Evolutionary conservation across 345 rosid genomes (phyloP).

Genomic region (Eucalyptus viminalis): DNA sequence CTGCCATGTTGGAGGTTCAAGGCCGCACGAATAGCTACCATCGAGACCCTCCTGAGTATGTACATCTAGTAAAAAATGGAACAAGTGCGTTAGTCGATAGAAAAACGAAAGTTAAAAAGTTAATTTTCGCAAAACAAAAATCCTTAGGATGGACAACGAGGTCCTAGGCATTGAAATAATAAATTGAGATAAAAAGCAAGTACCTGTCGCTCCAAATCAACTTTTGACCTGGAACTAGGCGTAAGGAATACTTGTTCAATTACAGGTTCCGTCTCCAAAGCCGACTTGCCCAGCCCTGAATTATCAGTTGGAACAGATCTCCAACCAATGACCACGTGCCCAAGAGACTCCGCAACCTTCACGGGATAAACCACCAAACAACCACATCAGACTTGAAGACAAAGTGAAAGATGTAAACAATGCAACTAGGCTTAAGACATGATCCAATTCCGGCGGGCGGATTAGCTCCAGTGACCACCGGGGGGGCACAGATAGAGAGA

Average conservation of each 20-base stretch:
- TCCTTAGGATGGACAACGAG: background rate
- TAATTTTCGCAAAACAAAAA: background rate
- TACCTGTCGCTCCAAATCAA: conserved; percentile 92
- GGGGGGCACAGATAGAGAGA: background rate
- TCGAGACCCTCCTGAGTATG: conserved; percentile 79
- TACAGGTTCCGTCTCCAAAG: conserved; percentile 86
- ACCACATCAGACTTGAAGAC: background rate
- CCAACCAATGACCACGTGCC: conserved; percentile 94
- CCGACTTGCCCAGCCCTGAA: conserved; percentile 70
- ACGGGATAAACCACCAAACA: background rate
- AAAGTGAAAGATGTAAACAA: background rate
- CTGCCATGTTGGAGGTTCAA: conserved; percentile 85
- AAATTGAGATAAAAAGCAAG: background rate
- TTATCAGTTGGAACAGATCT: conserved; percentile 85
- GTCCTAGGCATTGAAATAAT: background rate
- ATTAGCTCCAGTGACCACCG: background rate
- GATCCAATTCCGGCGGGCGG: background rate
- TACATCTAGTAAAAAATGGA: conserved; percentile 56
- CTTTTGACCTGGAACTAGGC: conserved; percentile 53
- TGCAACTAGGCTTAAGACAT: background rate
- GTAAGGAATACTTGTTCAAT: conserved; percentile 93
- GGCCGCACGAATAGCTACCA: conserved; percentile 95
- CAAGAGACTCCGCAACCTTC: conserved; percentile 95
- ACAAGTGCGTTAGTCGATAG: background rate
- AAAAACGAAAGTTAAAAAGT: background rate